A percentile compares a stretch with the other conserved stretches of the same genome.
phyloP scores from a whole-genome alignment of 495 filamentous ascomycete genomes.

The Pyrenula massariospora region DNA sequence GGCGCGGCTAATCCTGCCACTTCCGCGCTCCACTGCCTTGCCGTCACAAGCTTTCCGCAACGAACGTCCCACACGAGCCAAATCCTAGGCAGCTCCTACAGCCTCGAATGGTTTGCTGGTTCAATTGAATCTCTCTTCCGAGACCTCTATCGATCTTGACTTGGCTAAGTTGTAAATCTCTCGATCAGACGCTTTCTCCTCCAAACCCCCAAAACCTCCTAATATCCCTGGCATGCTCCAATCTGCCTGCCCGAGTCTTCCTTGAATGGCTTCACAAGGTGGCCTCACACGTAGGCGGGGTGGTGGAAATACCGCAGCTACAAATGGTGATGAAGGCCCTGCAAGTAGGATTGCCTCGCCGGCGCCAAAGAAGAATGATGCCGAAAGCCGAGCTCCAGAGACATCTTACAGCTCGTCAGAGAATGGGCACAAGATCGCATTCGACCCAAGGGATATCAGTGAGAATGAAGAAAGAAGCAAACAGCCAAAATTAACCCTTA shows the following conservation, averaged over 20 bases:
- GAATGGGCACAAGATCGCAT: slow-evolving; percentile 98
- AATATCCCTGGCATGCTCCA: not conserved
- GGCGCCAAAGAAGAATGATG: slow-evolving; percentile 42
- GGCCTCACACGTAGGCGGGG: slow-evolving; percentile 71
- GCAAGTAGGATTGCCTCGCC: slow-evolving; percentile 59
- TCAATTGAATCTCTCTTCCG: too few species aligned
- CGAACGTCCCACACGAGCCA: not conserved
- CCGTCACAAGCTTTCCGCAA: not conserved
- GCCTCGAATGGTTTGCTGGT: too few species aligned
- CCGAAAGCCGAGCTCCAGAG: slow-evolving; percentile 61
- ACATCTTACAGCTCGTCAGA: slow-evolving; percentile 86
- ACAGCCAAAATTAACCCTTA: slow-evolving; percentile 93
- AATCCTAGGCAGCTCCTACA: too few species aligned
- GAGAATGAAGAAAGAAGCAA: slow-evolving; percentile 94
- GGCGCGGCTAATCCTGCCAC: not conserved
- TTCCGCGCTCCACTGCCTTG: not conserved
- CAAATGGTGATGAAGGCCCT: slow-evolving; percentile 43
- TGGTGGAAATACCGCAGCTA: slow-evolving; percentile 46
- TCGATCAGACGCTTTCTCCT: not conserved
- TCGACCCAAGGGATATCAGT: slow-evolving; percentile 92
- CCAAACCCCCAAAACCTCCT: slow-evolving; percentile 2
- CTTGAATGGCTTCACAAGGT: slow-evolving; percentile 51
- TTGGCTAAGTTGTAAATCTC: too few species aligned
- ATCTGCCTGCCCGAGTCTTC: not conserved
- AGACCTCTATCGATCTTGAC: too few species aligned